Evolutionary conservation across 768 basidiomycete species (phyloP).

Genomic region (Boletellus sp.): DNA sequence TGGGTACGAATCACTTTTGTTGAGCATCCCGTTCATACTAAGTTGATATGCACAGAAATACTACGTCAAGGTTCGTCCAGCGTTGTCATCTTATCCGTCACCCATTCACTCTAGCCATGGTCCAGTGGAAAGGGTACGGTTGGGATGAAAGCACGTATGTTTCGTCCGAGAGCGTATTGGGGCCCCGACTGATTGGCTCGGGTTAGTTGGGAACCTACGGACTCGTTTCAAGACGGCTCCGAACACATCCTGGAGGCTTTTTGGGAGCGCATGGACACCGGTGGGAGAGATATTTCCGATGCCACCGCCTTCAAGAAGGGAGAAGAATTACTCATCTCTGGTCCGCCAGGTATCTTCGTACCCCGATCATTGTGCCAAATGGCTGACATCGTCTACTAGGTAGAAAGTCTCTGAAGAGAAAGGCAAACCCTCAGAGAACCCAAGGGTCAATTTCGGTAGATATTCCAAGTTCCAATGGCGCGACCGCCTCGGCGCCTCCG

Average conservation of each 20-base stretch:
- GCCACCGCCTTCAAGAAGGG: conserved; percentile 48
- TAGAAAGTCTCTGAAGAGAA: conserved; percentile 16
- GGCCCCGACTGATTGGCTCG: conserved; percentile 5
- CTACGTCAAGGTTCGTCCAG: conserved; percentile 49
- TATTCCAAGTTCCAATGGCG: conserved; percentile 6
- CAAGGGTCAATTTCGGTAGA: conserved; percentile 6
- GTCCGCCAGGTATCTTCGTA: conserved; percentile 52
- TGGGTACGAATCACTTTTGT: conserved; percentile 42
- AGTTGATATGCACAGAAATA: conserved; percentile 43
- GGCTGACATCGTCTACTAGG: conserved; percentile 13
- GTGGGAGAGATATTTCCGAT: conserved; percentile 46
- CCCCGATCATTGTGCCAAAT: background rate
- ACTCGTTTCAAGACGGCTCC: conserved; percentile 54
- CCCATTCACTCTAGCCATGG: conserved; percentile 4
- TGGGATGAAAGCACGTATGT: conserved; percentile 58
- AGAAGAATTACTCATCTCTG: conserved; percentile 52
- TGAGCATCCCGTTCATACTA: conserved; percentile 5
- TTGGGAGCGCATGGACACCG: conserved; percentile 33
- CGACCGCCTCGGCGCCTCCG: conserved; percentile 19
- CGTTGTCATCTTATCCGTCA: background rate
- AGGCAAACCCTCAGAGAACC: conserved; percentile 11
- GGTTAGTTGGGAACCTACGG: conserved; percentile 62
- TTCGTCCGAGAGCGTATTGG: background rate
- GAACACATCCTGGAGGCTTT: conserved; percentile 45
- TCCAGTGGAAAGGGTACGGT: conserved; percentile 60